Conservation (phyloP, 768 basidiomycete species). For the Rhizopogon vulgaris region DNA sequence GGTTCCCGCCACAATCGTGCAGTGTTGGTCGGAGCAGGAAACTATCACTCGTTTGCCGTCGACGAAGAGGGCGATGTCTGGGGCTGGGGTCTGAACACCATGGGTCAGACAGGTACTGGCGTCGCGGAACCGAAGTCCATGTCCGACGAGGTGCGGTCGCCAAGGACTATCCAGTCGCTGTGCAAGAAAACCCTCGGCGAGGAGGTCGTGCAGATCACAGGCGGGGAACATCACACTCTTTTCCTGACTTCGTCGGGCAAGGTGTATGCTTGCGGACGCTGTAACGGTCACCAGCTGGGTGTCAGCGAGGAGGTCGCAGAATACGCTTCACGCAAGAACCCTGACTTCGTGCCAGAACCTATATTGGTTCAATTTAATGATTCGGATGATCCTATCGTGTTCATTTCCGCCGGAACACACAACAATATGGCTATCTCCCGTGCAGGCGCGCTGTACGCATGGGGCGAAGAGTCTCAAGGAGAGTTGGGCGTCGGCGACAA, state of each 20-base stretch:
- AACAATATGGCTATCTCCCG: slow-evolving; percentile 67
- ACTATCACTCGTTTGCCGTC: slow-evolving; percentile 87
- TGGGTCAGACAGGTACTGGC: slow-evolving; percentile 73
- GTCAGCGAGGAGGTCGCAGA: slow-evolving; percentile 62
- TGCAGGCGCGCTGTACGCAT: slow-evolving; percentile 64
- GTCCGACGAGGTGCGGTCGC: slow-evolving; percentile 52
- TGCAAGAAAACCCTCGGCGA: slow-evolving; percentile 55
- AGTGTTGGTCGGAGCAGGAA: slow-evolving; percentile 72
- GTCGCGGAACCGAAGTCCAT: slow-evolving; percentile 37
- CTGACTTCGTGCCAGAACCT: slow-evolving; percentile 63
- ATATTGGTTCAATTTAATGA: slow-evolving; percentile 61
- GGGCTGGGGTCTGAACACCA: slow-evolving; percentile 95
- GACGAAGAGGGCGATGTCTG: slow-evolving; percentile 78
- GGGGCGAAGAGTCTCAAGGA: slow-evolving; percentile 76
- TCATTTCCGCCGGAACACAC: slow-evolving; percentile 64
- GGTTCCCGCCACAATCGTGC: slow-evolving; percentile 59
- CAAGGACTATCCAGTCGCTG: slow-evolving; percentile 58
- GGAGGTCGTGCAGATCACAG: slow-evolving; percentile 64
- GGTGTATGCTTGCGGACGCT: slow-evolving; percentile 83
- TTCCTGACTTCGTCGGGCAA: slow-evolving; percentile 82
- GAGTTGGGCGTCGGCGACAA: slow-evolving; percentile 64
- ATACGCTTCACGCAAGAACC: slow-evolving; percentile 44
- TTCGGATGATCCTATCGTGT: slow-evolving; percentile 53
- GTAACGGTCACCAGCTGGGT: slow-evolving; percentile 81
- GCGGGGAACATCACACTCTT: slow-evolving; percentile 85